Base-by-base conservation (phyloP, 768 basidiomycete species). In the Leucosporidium yakuticum region DNA sequence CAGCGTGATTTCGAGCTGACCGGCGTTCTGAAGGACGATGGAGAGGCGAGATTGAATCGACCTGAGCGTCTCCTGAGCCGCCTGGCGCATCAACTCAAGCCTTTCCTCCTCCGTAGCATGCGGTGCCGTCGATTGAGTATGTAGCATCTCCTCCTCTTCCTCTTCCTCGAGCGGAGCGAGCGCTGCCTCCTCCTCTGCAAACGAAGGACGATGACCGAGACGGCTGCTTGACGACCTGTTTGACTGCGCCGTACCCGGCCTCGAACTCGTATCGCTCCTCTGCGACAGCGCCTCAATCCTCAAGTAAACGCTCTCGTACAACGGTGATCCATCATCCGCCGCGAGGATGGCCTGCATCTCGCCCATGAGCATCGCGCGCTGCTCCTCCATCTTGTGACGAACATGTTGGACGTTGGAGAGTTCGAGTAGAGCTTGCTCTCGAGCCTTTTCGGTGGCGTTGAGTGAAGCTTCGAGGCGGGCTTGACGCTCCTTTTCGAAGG, bases 291-390 rank as follows among this genome's bases (percentile, higher is more conserved):
- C 58, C 32, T 66, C 62, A 39, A 66, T n/a, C 14, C 57, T 44
- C 4, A 58, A 32, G 53, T 36, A 60, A n/a, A 68, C 69, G 15
- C 57, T 58, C 23, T 63, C 62, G 32, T 61, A 63, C 44, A 70
- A 48, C 2, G 69, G 65, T 4, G 47, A 31, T 27, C 63, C 57
- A 31, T 60, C 62, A 0, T 51, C 51, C 4, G 36, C 62, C 23
- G 19, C 12, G 19, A 67, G 47, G 21, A 70, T 36, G 15, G 39
- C 25, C 20, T 31, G 2, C 5, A 70, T 50, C 65, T 64, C 65
- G 2, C 29, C 3, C 21, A 21, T 8, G 12, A 70, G 34, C 25
- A 56, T 21, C 15, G 57, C 7, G 4, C 32, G 36, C 29, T 67
- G 69, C 21, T 60, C n/a, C 48, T 63, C 65, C 47, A 70, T 62